Evolutionary conservation across 2,329 filamentous ascomycete species (phyloP).

Genomic region (Hyphodiscus sp.): DNA sequence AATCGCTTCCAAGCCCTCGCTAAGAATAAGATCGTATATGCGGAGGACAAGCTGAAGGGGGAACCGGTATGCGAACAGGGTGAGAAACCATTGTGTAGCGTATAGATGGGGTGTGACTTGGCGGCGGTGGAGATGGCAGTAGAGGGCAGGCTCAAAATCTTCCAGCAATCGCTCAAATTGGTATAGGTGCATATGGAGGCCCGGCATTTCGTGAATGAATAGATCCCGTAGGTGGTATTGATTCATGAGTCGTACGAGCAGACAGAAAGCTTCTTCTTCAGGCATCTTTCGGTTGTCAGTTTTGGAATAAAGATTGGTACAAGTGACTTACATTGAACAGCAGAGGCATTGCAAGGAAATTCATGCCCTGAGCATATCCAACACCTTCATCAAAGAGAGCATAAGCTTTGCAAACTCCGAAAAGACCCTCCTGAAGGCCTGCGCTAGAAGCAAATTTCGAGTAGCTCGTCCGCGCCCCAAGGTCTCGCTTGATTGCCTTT

Average conservation of each 20-base stretch:
- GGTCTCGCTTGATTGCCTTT: slow-evolving; percentile 82
- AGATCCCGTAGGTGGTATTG: slow-evolving; percentile 89
- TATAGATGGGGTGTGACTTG: slow-evolving; percentile 89
- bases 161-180: slow-evolving; percentile 93
- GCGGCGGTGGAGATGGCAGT: slow-evolving; percentile 84
- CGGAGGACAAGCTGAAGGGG: slow-evolving; percentile 91
- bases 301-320: not conserved
- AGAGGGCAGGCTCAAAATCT: slow-evolving; percentile 87
- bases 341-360: slow-evolving; percentile 94
- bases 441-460: slow-evolving; percentile 91
- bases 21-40: slow-evolving; percentile 92
- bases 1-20: slow-evolving; percentile 87
- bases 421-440: slow-evolving; percentile 86
- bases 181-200: slow-evolving; percentile 86
- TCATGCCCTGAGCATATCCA: slow-evolving; percentile 98
- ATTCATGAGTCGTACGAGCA: slow-evolving; percentile 92
- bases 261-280: slow-evolving; percentile 91
- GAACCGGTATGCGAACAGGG: slow-evolving; percentile 96
- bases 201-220: slow-evolving; percentile 94
- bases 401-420: slow-evolving; percentile 95
- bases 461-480: slow-evolving; percentile 90
- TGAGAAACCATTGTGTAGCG: slow-evolving; percentile 98
- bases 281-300: slow-evolving; percentile 60
- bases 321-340: slow-evolving; percentile 71
- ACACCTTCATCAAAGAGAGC: slow-evolving; percentile 91